Base-by-base conservation (phyloP, 768 basidiomycete species). In the Cystofilobasidium macerans region DNA sequence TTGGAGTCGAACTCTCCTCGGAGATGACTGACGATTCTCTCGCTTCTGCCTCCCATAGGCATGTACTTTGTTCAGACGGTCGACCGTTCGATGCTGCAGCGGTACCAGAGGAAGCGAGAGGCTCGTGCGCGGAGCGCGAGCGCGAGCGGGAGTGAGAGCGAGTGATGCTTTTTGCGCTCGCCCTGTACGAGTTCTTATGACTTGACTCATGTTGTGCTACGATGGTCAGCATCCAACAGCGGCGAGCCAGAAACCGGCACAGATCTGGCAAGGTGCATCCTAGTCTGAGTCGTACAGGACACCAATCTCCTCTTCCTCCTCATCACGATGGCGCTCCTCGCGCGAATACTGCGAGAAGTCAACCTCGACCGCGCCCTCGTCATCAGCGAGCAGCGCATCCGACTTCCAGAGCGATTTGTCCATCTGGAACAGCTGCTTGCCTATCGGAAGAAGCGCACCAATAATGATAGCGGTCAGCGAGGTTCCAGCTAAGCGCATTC, bases 281-380 rank as follows among this genome's bases (percentile, higher is more conserved):
- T n/a, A 67, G 57, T 67, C 65, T 18, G 65, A 67, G 32, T 67
- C 65, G 60, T 67, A 67, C 24, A 38, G 20, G 22, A 51, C 35
- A 20, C 48, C 53, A 14, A 22, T 30, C 7, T 40, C 82, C 67
- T 85, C 81, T 60, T 83, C 85, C 59, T 85, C 84, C 68, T 86
- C 83, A 36, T 89, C 86, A 26, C 79, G 86, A 74, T 77, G 76
- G 30, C 78, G 72, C 53, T 78, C 79, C 45, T 80, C 81, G 69
- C 92, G 81, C 63, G 91, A 87, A 71, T 93, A 99, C 74, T 92
- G 86, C 70, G 85, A 88, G 72, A 89, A 76, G 75, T 97, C 93
- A 59, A 98, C 89, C 62, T 87, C 84, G 0, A 84, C 82, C 30
- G 84, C 92, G 73, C 92, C 94, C 75, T 97, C 79, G 56, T 97